Evolutionary conservation across 768 basidiomycete species (phyloP).

Genomic region (Lyophyllum semitale): DNA sequence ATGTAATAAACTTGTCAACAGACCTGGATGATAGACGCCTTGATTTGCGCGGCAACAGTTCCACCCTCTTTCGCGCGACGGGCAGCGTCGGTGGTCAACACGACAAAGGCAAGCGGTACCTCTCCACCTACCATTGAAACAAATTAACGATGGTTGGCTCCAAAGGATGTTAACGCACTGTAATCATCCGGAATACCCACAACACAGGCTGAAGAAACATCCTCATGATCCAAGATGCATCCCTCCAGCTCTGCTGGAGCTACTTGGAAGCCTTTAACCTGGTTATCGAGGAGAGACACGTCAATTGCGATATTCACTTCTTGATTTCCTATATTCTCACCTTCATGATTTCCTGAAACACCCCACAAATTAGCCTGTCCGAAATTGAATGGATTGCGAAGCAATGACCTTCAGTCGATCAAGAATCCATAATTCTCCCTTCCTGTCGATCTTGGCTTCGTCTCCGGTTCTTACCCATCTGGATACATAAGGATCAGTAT

Average conservation of each 20-base stretch:
- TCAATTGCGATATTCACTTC: background rate
- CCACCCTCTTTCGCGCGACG: slow-evolving; percentile 31
- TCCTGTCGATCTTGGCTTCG: slow-evolving; percentile 54
- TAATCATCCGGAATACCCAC: slow-evolving; percentile 70
- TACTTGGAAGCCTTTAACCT: slow-evolving; percentile 73
- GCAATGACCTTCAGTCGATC: slow-evolving; percentile 60
- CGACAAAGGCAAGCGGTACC: slow-evolving; percentile 69
- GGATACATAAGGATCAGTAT: background rate
- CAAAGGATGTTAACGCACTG: slow-evolving; percentile 33
- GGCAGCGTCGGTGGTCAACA: slow-evolving; percentile 45
- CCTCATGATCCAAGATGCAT: slow-evolving; percentile 59
- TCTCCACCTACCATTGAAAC: slow-evolving; percentile 51
- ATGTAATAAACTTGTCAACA: background rate
- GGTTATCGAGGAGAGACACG: slow-evolving; percentile 33
- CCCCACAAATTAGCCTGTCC: background rate
- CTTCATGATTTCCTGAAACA: slow-evolving; percentile 48
- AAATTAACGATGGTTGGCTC: background rate
- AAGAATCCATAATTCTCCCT: slow-evolving; percentile 59
- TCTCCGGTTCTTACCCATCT: slow-evolving; percentile 76
- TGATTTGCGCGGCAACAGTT: slow-evolving; percentile 33
- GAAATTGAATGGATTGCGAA: background rate
- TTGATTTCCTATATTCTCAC: slow-evolving; percentile 24
- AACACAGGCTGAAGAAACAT: slow-evolving; percentile 64
- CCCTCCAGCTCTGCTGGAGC: slow-evolving; percentile 76
- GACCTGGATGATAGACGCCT: slow-evolving; percentile 51